phyloP scores from a whole-genome alignment of 345 rosid species.

The Cochlearia excelsa region DNA sequence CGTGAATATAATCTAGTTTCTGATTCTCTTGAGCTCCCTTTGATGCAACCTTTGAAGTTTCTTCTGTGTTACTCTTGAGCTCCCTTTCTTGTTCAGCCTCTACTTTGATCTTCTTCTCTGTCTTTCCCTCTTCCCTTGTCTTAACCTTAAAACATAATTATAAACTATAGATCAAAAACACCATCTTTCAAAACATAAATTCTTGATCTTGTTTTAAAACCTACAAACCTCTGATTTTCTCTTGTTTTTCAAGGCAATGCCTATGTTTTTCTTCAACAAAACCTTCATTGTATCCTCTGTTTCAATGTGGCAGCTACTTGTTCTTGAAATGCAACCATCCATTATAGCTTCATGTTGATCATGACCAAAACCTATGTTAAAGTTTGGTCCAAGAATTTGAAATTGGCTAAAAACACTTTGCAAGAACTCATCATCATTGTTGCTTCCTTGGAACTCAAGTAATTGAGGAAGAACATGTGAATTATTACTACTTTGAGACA shows the following conservation, averaged over 20 bases:
- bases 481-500: slow-evolving; percentile 19
- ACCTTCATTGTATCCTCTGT: slow-evolving; percentile 27
- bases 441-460: slow-evolving; percentile 33
- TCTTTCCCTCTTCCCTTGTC: slow-evolving; percentile 20
- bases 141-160: slow-evolving; percentile 31
- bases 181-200: not conserved
- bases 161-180: slow-evolving; percentile 9
- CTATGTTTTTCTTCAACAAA: slow-evolving; percentile 11
- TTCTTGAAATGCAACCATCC: slow-evolving; percentile 42
- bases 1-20: slow-evolving; percentile 45
- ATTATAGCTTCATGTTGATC: slow-evolving; percentile 31
- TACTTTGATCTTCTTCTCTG: slow-evolving; percentile 41
- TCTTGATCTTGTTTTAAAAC: not conserved
- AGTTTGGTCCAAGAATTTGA: slow-evolving; percentile 32
- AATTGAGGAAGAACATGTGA: slow-evolving; percentile 28
- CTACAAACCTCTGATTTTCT: slow-evolving; percentile 47
- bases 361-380: slow-evolving; percentile 22
- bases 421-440: slow-evolving; percentile 29
- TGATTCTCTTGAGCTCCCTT: slow-evolving; percentile 34
- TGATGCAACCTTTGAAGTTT: slow-evolving; percentile 20
- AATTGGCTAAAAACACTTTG: slow-evolving; percentile 30
- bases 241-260: slow-evolving; percentile 35
- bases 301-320: slow-evolving; percentile 37
- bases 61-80: slow-evolving; percentile 33
- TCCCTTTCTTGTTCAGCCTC: slow-evolving; percentile 39